Base-by-base conservation (phyloP, 164 flowering plant genomes). In the Paratinospora sagittata region DNA sequence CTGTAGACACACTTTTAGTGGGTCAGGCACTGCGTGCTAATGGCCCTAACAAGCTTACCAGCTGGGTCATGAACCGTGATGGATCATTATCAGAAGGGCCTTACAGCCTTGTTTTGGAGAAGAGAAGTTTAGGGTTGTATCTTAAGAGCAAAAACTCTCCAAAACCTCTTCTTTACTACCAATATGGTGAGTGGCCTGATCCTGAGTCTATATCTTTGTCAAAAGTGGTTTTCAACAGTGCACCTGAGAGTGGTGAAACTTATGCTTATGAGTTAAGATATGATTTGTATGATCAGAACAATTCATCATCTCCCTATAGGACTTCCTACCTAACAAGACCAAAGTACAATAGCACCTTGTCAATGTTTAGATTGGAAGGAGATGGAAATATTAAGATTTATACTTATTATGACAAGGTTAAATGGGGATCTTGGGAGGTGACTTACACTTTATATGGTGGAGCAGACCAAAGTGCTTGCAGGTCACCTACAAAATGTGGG, bases 351-450 rank as follows among this genome's bases (percentile, higher is more conserved):
- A 74, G 73, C 68, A 82, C 90, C 0, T 73, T 73, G 2, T 68
- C 85, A 2, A 70, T 77, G 58, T 82, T 84, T 9, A 67, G 87
- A 41, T 72, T 87, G 6, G 85, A 47, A 12, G 58, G 68, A 0
- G 90, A 86, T 70, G 90, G 88, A 5, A 85, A 82, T 64, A 43
- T 84, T 7, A 77, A 70, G 72, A n/a, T 83, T 11, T 82, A 78
- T 63, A 83, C 87, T 1, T 80, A 73, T 65, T 27, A 77, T n/a
- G 76, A 70, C 13, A 49, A 75, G 19, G 85, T 82, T 1, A 77
- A 74, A 41, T 76, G 27, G 37, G 71, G 76, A 5, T 80, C 83
- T 16, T 82, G 85, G 88, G 84, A 86, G 14, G 68, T 65, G 8
- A 80, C 87, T 0, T 87, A 63, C 74, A 72, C 47, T 16, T 80